These are phyloP conservation scores for Cynara cardunculus DNA, from an alignment of 129 eudicot species.

Conservation along the genomic window DNA sequence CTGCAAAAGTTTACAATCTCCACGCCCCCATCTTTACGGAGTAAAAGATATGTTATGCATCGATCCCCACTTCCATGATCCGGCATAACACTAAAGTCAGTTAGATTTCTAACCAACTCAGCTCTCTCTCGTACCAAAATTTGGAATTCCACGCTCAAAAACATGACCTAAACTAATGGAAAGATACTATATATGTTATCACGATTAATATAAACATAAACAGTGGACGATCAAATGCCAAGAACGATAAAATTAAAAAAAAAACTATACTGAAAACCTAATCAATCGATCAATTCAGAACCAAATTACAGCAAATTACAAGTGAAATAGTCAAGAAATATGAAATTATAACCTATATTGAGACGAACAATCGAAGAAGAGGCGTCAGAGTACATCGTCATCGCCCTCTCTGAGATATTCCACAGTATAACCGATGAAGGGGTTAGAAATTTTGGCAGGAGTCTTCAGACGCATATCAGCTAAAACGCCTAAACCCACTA, in stretches of 20 bases:
- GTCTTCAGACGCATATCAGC: not conserved
- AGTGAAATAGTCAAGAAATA: not conserved
- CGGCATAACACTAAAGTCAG: not conserved
- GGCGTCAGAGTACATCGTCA: constrained; percentile 36
- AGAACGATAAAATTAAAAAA: not conserved
- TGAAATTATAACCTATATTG: constrained; percentile 47
- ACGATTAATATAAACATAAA: not conserved
- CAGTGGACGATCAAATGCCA: not conserved
- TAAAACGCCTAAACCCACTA: constrained; percentile 20
- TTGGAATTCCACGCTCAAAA: not conserved
- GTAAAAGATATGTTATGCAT: not conserved
- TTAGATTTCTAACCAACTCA: constrained; percentile 3
- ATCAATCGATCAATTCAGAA: constrained; percentile 1
- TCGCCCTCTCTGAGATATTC: not conserved
- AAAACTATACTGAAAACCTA: not conserved
- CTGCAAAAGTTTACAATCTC: not conserved
- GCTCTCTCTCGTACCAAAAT: not conserved
- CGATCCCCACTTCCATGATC: not conserved
- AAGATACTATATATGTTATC: not conserved
- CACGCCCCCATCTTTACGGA: not conserved
- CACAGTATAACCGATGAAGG: constrained; percentile 17
- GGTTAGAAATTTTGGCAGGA: constrained; percentile 8
- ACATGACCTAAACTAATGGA: not conserved
- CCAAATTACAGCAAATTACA: not conserved
- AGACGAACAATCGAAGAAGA: constrained; percentile 63